Conservation (phyloP, 345 rosid species). For the Cochlearia excelsa region DNA sequence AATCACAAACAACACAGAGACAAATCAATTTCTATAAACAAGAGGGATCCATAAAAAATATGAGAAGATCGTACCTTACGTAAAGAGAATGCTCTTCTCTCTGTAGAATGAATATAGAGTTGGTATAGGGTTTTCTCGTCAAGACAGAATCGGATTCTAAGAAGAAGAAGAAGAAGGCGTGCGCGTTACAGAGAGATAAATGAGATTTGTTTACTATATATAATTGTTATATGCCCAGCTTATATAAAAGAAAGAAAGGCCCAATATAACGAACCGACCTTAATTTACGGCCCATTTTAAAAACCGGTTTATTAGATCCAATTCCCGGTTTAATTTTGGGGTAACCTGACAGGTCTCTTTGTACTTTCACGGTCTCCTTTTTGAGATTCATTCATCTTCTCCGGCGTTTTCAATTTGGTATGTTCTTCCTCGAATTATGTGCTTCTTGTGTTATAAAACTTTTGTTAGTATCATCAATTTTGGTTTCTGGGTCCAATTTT, state of each 20-base stretch:
- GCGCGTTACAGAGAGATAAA: slow-evolving; percentile 13
- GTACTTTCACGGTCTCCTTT: too few species aligned
- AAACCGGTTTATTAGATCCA: slow-evolving; percentile 1
- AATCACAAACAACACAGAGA: neutral
- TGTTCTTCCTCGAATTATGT: neutral
- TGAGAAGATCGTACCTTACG: slow-evolving; percentile 11
- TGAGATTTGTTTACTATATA: slow-evolving; percentile 26
- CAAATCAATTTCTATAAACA: slow-evolving; percentile 4
- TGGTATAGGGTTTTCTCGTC: slow-evolving; percentile 28
- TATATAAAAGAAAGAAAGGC: slow-evolving; percentile 6
- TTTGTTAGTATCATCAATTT: neutral
- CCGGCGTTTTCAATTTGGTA: slow-evolving; percentile 20
- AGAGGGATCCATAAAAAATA: neutral
- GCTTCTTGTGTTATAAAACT: neutral
- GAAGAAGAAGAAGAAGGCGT: neutral
- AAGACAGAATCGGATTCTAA: slow-evolving; percentile 25
- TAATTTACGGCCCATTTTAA: slow-evolving; percentile 8
- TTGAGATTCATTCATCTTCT: too few species aligned
- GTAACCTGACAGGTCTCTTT: neutral
- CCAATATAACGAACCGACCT: neutral
- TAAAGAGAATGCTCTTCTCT: slow-evolving; percentile 30
- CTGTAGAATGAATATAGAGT: slow-evolving; percentile 13
- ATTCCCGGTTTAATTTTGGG: slow-evolving; percentile 14
- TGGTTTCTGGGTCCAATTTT: neutral
- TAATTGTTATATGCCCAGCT: slow-evolving; percentile 16